phyloP scores from a whole-genome alignment of 345 rosid genomes.

The Rhodomyrtus tomentosa region DNA sequence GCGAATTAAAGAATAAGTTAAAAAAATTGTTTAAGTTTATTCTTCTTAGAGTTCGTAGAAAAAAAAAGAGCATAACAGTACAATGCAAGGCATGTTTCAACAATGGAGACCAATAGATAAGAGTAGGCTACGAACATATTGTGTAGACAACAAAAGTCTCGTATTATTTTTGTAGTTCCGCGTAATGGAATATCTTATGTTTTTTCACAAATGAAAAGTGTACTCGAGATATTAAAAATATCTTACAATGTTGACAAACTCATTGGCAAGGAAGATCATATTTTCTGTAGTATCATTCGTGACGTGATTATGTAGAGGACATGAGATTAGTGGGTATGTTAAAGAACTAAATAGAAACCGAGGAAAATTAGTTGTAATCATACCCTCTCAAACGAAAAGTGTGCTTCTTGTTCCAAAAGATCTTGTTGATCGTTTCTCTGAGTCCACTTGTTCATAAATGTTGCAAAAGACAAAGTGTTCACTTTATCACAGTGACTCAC shows the following conservation, averaged over 20 bases:
- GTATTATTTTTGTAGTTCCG: background rate
- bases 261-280: fast-evolving
- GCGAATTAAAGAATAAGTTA: background rate
- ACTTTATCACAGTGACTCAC: background rate
- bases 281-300: background rate
- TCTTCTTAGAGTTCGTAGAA: background rate
- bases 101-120: background rate
- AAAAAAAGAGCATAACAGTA: background rate
- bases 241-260: background rate
- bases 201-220: too few species aligned
- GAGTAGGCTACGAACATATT: background rate
- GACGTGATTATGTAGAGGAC: background rate
- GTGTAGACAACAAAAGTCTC: fast-evolving
- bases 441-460: background rate
- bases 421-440: background rate
- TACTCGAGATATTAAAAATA: background rate
- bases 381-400: background rate
- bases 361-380: fast-evolving
- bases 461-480: fast-evolving
- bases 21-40: fast-evolving
- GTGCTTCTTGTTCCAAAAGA: fast-evolving
- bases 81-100: background rate
- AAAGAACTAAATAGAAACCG: background rate
- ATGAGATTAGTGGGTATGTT: background rate
- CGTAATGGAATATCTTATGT: too few species aligned